These are phyloP conservation scores for Candida ascalaphidarum DNA, from an alignment of 805 yeast genomes.

Conservation along the genomic window DNA sequence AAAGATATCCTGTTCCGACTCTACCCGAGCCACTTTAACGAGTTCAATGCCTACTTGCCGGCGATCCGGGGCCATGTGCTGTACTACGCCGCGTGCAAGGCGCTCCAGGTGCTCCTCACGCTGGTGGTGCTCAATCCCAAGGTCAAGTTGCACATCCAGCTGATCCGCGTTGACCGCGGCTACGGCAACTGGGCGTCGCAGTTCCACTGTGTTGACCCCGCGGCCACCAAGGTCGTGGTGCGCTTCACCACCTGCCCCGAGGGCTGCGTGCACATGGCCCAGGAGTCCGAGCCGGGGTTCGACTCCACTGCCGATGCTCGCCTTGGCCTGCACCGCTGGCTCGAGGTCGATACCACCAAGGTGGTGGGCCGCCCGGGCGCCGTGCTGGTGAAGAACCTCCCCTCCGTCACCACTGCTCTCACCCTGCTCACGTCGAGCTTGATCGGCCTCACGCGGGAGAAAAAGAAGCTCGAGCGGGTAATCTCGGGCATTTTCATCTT, in stretches of 20 bases:
- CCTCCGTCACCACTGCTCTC: conserved; percentile 15
- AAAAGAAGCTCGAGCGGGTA: conserved; percentile 28
- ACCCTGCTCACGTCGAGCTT: conserved; percentile 23
- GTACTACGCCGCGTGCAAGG: conserved; percentile 48
- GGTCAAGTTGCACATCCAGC: conserved; percentile 44
- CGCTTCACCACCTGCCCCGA: conserved; percentile 52
- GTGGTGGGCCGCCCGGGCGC: conserved; percentile 4
- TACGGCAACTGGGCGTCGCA: no score
- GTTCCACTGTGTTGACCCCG: conserved; percentile 22
- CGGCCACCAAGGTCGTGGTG: conserved; percentile 41
- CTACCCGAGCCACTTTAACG: conserved; percentile 43
- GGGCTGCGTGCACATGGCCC: conserved; percentile 39
- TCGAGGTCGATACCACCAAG: conserved; percentile 20
- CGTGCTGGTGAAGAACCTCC: conserved; percentile 4
- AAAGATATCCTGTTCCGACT: conserved; percentile 43
- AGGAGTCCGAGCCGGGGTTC: conserved; percentile 3
- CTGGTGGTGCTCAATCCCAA: conserved; percentile 48
- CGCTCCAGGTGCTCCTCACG: conserved; percentile 45
- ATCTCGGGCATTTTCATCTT: conserved; percentile 54
- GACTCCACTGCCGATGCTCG: conserved; percentile 30
- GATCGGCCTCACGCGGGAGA: conserved; percentile 20
- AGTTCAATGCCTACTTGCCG: conserved; percentile 43
- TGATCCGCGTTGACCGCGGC: conserved; percentile 23
- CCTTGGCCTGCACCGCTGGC: conserved; percentile 34
- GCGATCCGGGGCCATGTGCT: conserved; percentile 45